phyloP scores from a whole-genome alignment of 306 rosid species.

The Lithocarpus polystachyus region DNA sequence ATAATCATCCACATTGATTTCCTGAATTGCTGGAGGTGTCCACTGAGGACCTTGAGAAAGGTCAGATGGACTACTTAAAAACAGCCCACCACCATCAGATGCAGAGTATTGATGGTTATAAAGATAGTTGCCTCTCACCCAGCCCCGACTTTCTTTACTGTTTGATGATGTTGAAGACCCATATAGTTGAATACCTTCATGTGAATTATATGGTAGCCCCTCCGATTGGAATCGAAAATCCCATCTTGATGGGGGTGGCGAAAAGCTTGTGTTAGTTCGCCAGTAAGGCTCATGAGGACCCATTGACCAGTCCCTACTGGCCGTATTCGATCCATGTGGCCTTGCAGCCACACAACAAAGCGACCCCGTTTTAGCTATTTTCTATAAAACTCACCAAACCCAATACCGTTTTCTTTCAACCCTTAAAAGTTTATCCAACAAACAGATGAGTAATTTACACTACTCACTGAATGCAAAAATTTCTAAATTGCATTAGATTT shows the following conservation, averaged over 20 bases:
- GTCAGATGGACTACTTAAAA: conserved; percentile 75
- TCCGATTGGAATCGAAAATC: conserved; percentile 80
- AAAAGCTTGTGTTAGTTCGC: conserved; percentile 86
- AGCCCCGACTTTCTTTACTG: conserved; percentile 61
- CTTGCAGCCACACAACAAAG: conserved; percentile 99
- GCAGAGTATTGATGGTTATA: conserved; percentile 69
- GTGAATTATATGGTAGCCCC: conserved; percentile 51
- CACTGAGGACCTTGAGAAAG: conserved; percentile 75
- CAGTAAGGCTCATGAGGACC: conserved; percentile 89
- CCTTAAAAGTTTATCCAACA: conserved; percentile 20
- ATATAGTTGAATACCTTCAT: conserved; percentile 49
- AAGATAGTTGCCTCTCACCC: conserved; percentile 73
- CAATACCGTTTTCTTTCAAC: conserved; percentile 31
- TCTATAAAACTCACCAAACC: conserved; percentile 37
- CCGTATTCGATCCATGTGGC: conserved; percentile 93
- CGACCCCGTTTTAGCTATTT: conserved; percentile 96
- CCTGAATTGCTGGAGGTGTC: conserved; percentile 82
- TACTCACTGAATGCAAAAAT: neutral
- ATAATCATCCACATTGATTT: conserved; percentile 69
- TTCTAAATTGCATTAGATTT: neutral
- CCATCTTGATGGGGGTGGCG: conserved; percentile 80
- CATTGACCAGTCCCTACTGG: conserved; percentile 89
- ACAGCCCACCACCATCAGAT: conserved; percentile 69
- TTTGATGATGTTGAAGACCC: conserved; percentile 70
- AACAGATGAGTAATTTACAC: conserved; percentile 6